Conservation (phyloP, 2,329 filamentous ascomycete species). For the Ophiostoma piceae region DNA sequence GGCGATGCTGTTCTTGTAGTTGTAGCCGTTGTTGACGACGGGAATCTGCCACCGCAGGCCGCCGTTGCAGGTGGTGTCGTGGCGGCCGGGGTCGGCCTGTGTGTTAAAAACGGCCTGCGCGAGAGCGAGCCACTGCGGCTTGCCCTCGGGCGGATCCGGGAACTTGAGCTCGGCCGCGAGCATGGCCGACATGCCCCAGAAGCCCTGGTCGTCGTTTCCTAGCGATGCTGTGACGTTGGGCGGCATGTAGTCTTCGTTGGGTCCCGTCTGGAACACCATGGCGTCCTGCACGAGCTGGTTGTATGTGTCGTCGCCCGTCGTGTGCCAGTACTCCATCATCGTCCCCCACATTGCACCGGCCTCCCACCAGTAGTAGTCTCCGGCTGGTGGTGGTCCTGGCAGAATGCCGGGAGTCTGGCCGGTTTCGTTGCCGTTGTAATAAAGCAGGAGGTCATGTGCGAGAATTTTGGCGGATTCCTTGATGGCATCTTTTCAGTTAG, state of each 20-base stretch:
- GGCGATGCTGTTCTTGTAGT: conserved; percentile 54
- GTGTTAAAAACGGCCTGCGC: conserved; percentile 55
- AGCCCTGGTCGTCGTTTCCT: conserved; percentile 57
- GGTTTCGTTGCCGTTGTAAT: conserved; percentile 33
- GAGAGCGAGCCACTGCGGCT: conserved; percentile 48
- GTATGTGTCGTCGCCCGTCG: conserved; percentile 46
- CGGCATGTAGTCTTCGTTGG: conserved; percentile 47
- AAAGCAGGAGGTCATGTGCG: conserved; percentile 32
- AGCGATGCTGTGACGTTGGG: conserved; percentile 39
- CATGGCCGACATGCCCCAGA: conserved; percentile 55
- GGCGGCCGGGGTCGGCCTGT: conserved; percentile 45
- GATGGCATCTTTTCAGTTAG: conserved; percentile 25
- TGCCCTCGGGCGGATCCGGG: conserved; percentile 39
- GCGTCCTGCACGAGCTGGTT: conserved; percentile 45
- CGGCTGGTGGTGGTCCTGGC: conserved; percentile 31
- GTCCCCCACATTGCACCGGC: conserved; percentile 32
- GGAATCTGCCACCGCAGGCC: conserved; percentile 65
- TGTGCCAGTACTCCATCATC: conserved; percentile 39
- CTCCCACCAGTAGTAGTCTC: conserved; percentile 36
- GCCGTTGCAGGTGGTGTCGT: conserved; percentile 51
- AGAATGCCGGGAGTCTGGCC: conserved; percentile 33
- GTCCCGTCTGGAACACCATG: conserved; percentile 44
- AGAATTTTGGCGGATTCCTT: conserved; percentile 27
- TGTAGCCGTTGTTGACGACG: conserved; percentile 57
- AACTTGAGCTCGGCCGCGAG: conserved; percentile 51